A percentile compares a stretch with the other conserved stretches of the same genome.
Evolutionary conservation across 139 green algal genomes (phyloP).

Genomic region (Chlorella sp.): DNA sequence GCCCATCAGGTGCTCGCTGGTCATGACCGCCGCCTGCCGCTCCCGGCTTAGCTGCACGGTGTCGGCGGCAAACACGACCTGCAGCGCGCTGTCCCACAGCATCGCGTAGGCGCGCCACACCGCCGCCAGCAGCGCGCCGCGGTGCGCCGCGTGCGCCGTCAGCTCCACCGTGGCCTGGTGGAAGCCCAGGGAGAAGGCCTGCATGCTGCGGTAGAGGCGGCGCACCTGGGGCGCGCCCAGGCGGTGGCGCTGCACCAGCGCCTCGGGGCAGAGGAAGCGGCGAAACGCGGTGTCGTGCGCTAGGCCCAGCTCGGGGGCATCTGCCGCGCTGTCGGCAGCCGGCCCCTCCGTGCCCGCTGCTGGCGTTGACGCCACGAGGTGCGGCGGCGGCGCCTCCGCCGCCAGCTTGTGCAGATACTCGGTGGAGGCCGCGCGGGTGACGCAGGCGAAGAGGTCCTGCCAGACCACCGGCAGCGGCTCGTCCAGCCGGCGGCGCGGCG

Average conservation of each 20-base stretch:
- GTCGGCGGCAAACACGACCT: constrained; percentile 10
- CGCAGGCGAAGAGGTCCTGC: neutral
- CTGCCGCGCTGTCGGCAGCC: neutral
- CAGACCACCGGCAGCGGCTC: too few species aligned
- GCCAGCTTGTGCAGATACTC: neutral
- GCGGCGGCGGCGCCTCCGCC: too few species aligned
- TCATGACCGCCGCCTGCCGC: constrained; percentile 10
- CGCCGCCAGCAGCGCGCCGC: neutral
- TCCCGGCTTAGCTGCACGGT: constrained; percentile 9
- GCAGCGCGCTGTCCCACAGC: constrained; percentile 20
- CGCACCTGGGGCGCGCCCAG: constrained; percentile 9
- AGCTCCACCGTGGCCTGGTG: constrained; percentile 5
- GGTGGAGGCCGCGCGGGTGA: neutral
- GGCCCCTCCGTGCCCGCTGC: neutral
- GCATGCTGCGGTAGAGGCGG: neutral
- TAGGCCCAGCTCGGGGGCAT: neutral
- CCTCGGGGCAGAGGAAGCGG: neutral
- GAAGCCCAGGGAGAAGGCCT: constrained; percentile 20
- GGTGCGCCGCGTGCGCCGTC: neutral
- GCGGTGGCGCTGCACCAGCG: constrained; percentile 12
- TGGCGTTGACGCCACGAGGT: too few species aligned
- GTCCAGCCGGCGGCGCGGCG: too few species aligned
- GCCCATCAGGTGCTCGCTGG: neutral
- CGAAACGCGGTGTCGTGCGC: neutral
- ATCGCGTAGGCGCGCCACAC: constrained; percentile 13